Evolutionary conservation across 164 flowering plant genomes (phyloP).

Genomic region (Tinospora cordifolia): DNA sequence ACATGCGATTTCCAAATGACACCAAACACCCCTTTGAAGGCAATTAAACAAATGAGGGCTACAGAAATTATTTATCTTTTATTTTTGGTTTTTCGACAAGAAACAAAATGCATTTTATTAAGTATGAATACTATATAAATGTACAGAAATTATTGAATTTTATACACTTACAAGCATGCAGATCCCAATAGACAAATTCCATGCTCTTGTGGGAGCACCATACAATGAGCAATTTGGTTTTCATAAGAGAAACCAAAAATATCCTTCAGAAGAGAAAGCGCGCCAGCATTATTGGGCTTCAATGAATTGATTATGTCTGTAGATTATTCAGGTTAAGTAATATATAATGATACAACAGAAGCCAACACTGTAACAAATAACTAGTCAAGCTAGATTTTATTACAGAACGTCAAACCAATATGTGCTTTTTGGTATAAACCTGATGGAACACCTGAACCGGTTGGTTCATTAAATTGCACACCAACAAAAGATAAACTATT

Average conservation of each 20-base stretch:
- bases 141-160: no score
- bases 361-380: background rate
- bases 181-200: conserved; percentile 28
- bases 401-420: background rate
- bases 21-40: no score
- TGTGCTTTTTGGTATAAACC: background rate
- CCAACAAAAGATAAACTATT: no score
- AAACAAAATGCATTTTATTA: no score
- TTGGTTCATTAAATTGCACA: no score
- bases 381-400: background rate
- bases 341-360: background rate
- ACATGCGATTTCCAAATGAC: no score
- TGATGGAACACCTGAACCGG: background rate
- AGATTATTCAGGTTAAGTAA: conserved; percentile 29
- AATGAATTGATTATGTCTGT: conserved; percentile 45
- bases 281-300: conserved; percentile 44
- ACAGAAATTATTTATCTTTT: background rate
- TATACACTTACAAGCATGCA: conserved; percentile 67
- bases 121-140: no score
- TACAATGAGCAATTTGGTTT: conserved; percentile 15
- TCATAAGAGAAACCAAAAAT: conserved; percentile 44
- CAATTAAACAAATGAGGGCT: background rate
- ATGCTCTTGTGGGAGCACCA: conserved; percentile 22
- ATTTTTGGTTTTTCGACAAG: no score
- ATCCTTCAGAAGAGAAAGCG: conserved; percentile 33